Conservation (phyloP, 495 filamentous ascomycete species). For the Penicillium diatomitis region DNA sequence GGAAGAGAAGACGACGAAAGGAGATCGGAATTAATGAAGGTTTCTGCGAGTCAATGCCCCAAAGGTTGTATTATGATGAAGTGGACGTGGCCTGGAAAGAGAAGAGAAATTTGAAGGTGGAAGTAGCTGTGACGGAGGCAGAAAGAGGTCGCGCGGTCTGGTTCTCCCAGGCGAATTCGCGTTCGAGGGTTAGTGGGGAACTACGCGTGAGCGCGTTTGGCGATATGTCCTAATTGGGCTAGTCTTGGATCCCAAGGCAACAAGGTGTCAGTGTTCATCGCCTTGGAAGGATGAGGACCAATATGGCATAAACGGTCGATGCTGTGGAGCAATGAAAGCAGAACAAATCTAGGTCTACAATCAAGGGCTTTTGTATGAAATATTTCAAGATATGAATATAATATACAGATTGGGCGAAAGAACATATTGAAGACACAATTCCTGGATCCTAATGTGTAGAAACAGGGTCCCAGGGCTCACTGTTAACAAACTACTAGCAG, state of each 20-base stretch:
- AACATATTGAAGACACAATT: no score
- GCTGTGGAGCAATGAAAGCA: background rate
- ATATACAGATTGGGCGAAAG: no score
- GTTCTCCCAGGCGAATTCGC: slow-evolving; percentile 24
- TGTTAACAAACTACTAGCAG: no score
- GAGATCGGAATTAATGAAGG: background rate
- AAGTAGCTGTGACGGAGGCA: slow-evolving; percentile 14
- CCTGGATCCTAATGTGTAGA: no score
- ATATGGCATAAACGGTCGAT: background rate
- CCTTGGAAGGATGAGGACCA: background rate
- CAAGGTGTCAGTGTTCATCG: slow-evolving; percentile 1
- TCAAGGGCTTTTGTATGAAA: no score
- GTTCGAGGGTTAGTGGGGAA: slow-evolving; percentile 29
- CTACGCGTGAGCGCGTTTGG: slow-evolving; percentile 26
- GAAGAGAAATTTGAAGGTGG: slow-evolving; percentile 1
- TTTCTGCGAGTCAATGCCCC: background rate
- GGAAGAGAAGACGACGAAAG: background rate
- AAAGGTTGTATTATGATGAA: background rate
- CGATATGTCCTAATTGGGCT: slow-evolving; percentile 30
- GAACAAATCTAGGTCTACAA: background rate
- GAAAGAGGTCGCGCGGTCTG: slow-evolving; percentile 11
- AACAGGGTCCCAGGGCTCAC: no score
- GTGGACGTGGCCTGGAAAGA: background rate
- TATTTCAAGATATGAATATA: no score
- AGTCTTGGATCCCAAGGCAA: slow-evolving; percentile 18